Base-by-base conservation (phyloP, 345 rosid genomes). In the Arabis hirsuta region DNA sequence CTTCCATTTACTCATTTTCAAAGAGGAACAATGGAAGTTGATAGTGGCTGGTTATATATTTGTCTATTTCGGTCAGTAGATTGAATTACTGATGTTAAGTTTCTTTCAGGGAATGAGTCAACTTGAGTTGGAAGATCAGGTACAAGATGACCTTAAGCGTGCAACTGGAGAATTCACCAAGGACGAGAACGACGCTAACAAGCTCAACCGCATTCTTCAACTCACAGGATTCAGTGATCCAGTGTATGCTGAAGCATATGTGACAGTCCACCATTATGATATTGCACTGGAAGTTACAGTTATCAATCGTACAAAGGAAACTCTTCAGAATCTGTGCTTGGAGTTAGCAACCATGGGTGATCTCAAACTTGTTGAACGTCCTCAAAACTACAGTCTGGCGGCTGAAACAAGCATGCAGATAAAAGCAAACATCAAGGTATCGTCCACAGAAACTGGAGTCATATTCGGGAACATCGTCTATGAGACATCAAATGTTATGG, bases 171-270 rank as follows among this genome's bases (percentile, higher is more conserved):
- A 95, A 80, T 95, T 95, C 79, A 82, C 87, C 55, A 89, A 91
- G 76, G 99, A 91, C 73, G 96, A 86, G 38, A 91, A 95, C 71
- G 97, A 91, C 76, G 91, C 96, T 55, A 95, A 95, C 78, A 91
- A 90, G 78, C 96, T 95, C 54, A 95, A 91, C 80, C 96, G 97
- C 77, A 87, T 95, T 80, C 93, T 91, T 78, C 99, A 95, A 67
- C 96, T 95, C 69, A 95, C 99, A 32, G 99, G 99, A 72, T 95
- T 95, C 76, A 95, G 99, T 62, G 99, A 95, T 75, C 99, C 99
- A 42, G 99, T 95, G 36, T 95, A 95, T 82, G 99, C 99, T 67
- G 99, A 94, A 80, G 99, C 99, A 46, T 91, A 88, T 70, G 99
- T 94, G 44, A 91, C 97, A 2, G 99, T 94, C 51, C 95, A 91